These are phyloP conservation scores for Fusarium sp. DNA, from an alignment of 2,329 filamentous ascomycete species.

Conservation along the genomic window DNA sequence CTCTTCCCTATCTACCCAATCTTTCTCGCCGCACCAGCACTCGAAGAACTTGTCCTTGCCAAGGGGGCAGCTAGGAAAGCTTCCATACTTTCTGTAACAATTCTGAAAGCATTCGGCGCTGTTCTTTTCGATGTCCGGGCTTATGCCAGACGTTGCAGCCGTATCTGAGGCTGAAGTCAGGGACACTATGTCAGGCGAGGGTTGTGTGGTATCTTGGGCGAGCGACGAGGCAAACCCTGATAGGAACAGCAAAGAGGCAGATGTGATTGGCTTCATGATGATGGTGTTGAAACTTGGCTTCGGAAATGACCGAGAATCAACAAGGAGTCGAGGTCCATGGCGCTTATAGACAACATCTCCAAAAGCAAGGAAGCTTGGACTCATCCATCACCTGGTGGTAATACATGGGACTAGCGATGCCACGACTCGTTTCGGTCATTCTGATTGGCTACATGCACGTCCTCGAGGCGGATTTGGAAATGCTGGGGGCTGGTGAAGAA, in stretches of 20 bases:
- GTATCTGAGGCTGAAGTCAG: not conserved
- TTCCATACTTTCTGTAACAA: conserved; percentile 17
- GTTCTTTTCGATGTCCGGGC: not conserved
- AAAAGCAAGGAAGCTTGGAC: not conserved
- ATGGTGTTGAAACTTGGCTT: not conserved
- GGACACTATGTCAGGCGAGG: not conserved
- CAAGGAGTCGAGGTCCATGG: not conserved
- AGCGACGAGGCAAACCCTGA: not conserved
- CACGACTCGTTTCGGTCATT: fast-evolving
- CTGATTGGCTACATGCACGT: not conserved
- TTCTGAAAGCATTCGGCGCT: conserved; percentile 9
- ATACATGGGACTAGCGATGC: not conserved
- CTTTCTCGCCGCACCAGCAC: conserved; percentile 17
- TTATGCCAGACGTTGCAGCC: not conserved
- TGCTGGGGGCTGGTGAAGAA: not conserved
- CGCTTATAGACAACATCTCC: not conserved
- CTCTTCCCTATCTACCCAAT: conserved; percentile 21
- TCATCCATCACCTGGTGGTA: conserved; percentile 1
- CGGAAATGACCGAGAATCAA: not conserved
- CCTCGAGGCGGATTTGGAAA: not conserved
- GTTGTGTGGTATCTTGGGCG: not conserved
- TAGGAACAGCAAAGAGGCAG: not conserved
- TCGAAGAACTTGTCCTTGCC: not conserved
- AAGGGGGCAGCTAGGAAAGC: not conserved
- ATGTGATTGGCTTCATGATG: not conserved